These are phyloP conservation scores for Aspergillus haitiensis DNA, from an alignment of 495 filamentous ascomycete species.

Conservation along the genomic window DNA sequence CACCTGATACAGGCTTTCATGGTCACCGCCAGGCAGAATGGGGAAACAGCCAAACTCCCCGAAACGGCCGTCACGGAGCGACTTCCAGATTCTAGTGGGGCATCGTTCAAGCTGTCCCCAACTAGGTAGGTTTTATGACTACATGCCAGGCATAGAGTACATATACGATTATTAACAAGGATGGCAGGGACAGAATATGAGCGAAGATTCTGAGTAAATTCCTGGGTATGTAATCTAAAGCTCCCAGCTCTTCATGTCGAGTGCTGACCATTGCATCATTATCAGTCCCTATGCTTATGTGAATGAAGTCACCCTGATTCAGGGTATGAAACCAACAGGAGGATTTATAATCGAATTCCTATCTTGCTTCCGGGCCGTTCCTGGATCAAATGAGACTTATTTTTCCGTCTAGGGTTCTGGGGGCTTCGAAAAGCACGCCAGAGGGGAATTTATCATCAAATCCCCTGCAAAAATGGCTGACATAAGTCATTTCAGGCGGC, in stretches of 20 bases:
- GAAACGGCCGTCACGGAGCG: background rate
- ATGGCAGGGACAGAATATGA: background rate
- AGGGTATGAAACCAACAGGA: background rate
- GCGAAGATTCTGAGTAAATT: background rate
- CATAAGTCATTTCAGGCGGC: constrained; percentile 23
- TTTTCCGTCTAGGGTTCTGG: constrained; percentile 14
- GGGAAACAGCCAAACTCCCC: background rate
- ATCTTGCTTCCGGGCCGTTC: constrained; percentile 1
- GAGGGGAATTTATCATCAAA: constrained; percentile 34
- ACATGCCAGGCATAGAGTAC: background rate
- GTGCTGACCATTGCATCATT: background rate
- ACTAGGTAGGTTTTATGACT: background rate
- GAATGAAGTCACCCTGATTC: background rate
- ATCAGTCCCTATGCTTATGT: background rate
- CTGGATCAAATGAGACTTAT: background rate
- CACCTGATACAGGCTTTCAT: background rate
- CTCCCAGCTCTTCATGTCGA: background rate
- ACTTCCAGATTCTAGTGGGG: background rate
- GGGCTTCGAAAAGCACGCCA: constrained; percentile 18
- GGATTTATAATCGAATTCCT: constrained; percentile 14
- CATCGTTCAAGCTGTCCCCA: background rate
- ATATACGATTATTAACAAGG: background rate
- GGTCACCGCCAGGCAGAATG: constrained; percentile 24
- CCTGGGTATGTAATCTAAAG: background rate
- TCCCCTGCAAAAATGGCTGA: constrained; percentile 10